These are phyloP conservation scores for Graphiopsis chlorocephala DNA, from an alignment of 2,329 filamentous ascomycete species.

Conservation along the genomic window DNA sequence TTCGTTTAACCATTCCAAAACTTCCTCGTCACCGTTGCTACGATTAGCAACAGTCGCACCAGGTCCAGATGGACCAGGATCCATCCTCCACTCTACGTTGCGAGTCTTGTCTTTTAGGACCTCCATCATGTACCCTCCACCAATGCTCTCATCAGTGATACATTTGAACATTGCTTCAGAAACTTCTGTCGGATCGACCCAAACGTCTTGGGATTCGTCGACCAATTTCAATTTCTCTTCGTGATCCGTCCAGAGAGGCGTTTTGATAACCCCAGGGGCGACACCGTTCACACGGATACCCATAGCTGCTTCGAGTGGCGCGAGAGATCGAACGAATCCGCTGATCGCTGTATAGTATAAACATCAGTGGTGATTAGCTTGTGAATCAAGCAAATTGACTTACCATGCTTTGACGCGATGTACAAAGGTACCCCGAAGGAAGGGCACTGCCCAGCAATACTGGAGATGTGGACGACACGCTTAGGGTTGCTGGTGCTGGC, in stretches of 20 bases:
- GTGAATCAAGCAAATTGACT: not conserved
- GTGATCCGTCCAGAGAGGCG: slow-evolving; percentile 61
- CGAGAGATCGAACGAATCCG: slow-evolving; percentile 51
- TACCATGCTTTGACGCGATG: slow-evolving; percentile 42
- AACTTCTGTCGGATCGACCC: slow-evolving; percentile 63
- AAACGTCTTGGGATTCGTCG: slow-evolving; percentile 48
- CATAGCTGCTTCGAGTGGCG: slow-evolving; percentile 45
- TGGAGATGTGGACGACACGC: slow-evolving; percentile 44
- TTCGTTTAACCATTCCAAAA: slow-evolving; percentile 48
- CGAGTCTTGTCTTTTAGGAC: slow-evolving; percentile 53
- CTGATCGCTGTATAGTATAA: slow-evolving; percentile 33
- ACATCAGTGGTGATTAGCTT: not conserved
- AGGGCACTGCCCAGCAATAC: slow-evolving; percentile 43
- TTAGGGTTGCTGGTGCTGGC: slow-evolving; percentile 43
- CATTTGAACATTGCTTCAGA: slow-evolving; percentile 58
- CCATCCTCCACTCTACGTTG: slow-evolving; percentile 50
- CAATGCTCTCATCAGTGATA: slow-evolving; percentile 48
- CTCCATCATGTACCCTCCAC: slow-evolving; percentile 55
- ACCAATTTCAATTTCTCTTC: slow-evolving; percentile 58
- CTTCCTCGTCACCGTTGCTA: slow-evolving; percentile 44
- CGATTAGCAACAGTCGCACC: slow-evolving; percentile 43
- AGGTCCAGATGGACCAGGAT: slow-evolving; percentile 51
- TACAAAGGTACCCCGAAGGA: slow-evolving; percentile 44
- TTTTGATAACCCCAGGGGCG: slow-evolving; percentile 60
- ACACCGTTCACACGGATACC: slow-evolving; percentile 60